These are phyloP conservation scores for Butyriboletus loyo DNA, from an alignment of 768 basidiomycete species.

Conservation along the genomic window DNA sequence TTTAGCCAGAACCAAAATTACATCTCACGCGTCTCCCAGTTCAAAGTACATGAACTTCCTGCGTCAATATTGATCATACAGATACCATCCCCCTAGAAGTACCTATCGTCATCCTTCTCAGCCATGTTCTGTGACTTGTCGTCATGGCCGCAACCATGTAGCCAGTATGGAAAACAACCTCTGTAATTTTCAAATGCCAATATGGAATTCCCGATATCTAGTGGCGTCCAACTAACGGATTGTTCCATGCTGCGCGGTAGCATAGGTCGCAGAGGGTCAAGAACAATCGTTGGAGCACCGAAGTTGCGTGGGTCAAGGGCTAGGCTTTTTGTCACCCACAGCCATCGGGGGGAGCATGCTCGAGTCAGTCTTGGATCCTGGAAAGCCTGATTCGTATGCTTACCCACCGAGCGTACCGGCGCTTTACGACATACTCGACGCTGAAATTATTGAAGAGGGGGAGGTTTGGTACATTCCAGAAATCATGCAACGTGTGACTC, in stretches of 20 bases:
- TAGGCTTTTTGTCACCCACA: constrained; percentile 9
- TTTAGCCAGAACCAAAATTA: constrained; percentile 9
- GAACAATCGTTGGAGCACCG: constrained; percentile 5
- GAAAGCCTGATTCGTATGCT: constrained; percentile 18
- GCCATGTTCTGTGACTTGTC: constrained; percentile 24
- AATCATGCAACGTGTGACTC: constrained; percentile 24
- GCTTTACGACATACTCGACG: constrained; percentile 18
- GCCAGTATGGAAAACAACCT: constrained; percentile 4
- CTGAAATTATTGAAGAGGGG: constrained; percentile 10
- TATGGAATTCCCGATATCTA: constrained; percentile 23
- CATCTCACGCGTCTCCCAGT: constrained; percentile 21
- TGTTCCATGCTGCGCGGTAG: constrained; percentile 22
- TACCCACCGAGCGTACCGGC: constrained; percentile 13
- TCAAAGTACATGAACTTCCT: constrained; percentile 18
- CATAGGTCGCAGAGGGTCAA: constrained; percentile 4
- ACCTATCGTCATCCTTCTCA: constrained; percentile 3
- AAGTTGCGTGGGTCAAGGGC: constrained; percentile 29
- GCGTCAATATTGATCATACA: constrained; percentile 15
- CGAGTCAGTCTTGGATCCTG: constrained; percentile 11
- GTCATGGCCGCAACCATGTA: constrained; percentile 16
- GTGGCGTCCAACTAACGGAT: constrained; percentile 24
- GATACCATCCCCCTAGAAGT: neutral
- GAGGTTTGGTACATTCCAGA: constrained; percentile 18
- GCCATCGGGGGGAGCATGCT: constrained; percentile 6
- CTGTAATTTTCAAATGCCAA: constrained; percentile 20